Evolutionary conservation across 2,329 filamentous ascomycete genomes (phyloP).

Genomic region (Claviceps citrina): DNA sequence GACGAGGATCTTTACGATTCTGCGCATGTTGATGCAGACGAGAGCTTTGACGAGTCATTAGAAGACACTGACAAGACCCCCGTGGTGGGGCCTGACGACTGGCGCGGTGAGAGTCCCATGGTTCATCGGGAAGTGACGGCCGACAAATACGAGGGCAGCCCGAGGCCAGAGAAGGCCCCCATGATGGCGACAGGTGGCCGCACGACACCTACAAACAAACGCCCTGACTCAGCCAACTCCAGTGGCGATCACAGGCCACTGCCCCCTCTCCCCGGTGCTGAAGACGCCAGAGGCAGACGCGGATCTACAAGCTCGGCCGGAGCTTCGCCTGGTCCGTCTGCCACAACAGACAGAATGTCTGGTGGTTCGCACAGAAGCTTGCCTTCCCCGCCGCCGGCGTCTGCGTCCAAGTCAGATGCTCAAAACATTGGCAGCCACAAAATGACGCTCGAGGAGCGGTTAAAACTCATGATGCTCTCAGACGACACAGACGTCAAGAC

Average conservation of each 20-base stretch:
- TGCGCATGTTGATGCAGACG: conserved; percentile 38
- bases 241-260: conserved; percentile 72
- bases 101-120: conserved; percentile 56
- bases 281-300: conserved; percentile 20
- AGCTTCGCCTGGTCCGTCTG: conserved; percentile 48
- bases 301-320: conserved; percentile 31
- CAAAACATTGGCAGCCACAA: conserved; percentile 58
- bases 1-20: conserved; percentile 45
- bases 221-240: conserved; percentile 60
- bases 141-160: conserved; percentile 48
- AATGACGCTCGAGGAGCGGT: conserved; percentile 73
- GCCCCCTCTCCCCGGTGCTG: conserved; percentile 63
- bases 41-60: conserved; percentile 89
- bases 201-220: conserved; percentile 33
- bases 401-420: conserved; percentile 59
- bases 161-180: conserved; percentile 41
- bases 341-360: conserved; percentile 57
- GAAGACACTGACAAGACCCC: conserved; percentile 96
- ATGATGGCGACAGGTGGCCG: conserved; percentile 26
- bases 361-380: conserved; percentile 51
- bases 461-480: conserved; percentile 79
- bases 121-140: conserved; percentile 13
- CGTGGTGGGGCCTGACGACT: conserved; percentile 93
- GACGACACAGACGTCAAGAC: conserved; percentile 43
- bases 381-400: conserved; percentile 56